Percentiles rank a stretch among this genome's conserved stretches.
phyloP scores from a whole-genome alignment of 139 green algal species.

The Chlamydomonas sphaeroides region DNA sequence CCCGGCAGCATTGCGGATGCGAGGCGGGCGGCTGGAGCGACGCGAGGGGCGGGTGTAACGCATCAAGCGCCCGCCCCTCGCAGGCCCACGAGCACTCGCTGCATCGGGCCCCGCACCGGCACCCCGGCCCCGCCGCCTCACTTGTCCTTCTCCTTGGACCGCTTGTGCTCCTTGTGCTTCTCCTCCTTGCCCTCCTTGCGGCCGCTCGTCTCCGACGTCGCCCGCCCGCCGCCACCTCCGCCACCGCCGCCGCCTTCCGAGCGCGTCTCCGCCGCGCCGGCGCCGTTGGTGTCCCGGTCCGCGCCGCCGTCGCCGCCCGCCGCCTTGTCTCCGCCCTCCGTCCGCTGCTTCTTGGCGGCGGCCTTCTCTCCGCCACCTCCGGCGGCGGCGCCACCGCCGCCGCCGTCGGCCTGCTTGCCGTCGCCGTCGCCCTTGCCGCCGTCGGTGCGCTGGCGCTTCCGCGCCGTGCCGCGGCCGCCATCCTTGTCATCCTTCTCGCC shows the following conservation, averaged over 20 bases:
- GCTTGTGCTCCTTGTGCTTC: conserved; percentile 35
- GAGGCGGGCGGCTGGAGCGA: not conserved
- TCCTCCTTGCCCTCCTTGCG: conserved; percentile 11
- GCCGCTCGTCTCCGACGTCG: not conserved
- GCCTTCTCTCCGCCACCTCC: not conserved
- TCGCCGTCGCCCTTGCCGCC: not conserved
- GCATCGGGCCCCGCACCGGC: too few relatives aligned
- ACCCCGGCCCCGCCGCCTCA: not conserved
- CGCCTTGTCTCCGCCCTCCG: not conserved
- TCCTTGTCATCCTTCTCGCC: not conserved
- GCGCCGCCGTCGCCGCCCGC: not conserved
- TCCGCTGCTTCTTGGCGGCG: not conserved
- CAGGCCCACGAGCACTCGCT: not conserved
- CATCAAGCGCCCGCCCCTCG: not conserved
- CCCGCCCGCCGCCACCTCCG: not conserved
- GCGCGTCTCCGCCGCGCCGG: not conserved
- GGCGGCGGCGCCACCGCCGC: not conserved
- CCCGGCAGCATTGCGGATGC: too few relatives aligned
- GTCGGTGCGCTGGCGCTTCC: conserved; percentile 6
- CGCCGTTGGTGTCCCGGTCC: not conserved
- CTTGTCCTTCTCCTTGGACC: conserved; percentile 36
- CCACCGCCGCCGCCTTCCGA: not conserved
- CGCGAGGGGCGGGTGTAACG: not conserved
- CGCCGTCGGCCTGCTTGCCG: not conserved
- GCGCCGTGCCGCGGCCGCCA: not conserved